Base-by-base conservation (phyloP, 345 rosid species). In the Brassica cretica region DNA sequence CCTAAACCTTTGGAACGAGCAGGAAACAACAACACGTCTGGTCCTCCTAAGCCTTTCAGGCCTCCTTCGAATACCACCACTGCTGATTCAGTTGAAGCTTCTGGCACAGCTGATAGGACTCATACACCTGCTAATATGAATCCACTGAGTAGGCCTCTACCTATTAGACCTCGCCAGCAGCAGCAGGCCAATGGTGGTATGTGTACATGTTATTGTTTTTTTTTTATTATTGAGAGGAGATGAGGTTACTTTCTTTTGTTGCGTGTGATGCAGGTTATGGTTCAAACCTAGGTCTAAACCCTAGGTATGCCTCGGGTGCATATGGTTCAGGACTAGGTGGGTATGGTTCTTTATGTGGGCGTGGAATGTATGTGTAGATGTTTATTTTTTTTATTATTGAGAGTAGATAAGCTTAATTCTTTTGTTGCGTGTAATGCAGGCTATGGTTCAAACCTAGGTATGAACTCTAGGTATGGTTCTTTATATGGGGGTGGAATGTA, bases 1-100 rank as follows among this genome's bases (percentile, higher is more conserved):
- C 98, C 97, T n/a, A 95, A 95, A 78, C 98, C 99, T n/a, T 91
- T 97, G 98, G 98, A 95, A 74, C 90, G 85, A 85, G 83, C 90
- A n/a, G 93, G 88, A 67, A 75, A 85, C 53, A 44, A 12, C 53
- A 44, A 44, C 0, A 82, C 91, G 0, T 80, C 94, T 5, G 96
- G 98, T 35, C 8, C 39, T 65, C 85, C 96, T 68, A 80, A 88
- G 2, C 99, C 99, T 44, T 95, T 95, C 66, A 95, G 88, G 78
- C 97, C 99, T 7, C 89, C 99, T 24, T 89, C 98, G 3, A 63
- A 86, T 53, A 94, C 97, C 24, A 93, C 84, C 88, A 95, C 98
- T 5, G 93, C 93, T 71, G 92, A 84, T 81, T 93, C 91, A 5
- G 98, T 95, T 24, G 98, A 95, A 83, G 93, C 95, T 75, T 91